Base-by-base conservation (phyloP, 2,329 filamentous ascomycete species). In the Talaromyces sp. region DNA sequence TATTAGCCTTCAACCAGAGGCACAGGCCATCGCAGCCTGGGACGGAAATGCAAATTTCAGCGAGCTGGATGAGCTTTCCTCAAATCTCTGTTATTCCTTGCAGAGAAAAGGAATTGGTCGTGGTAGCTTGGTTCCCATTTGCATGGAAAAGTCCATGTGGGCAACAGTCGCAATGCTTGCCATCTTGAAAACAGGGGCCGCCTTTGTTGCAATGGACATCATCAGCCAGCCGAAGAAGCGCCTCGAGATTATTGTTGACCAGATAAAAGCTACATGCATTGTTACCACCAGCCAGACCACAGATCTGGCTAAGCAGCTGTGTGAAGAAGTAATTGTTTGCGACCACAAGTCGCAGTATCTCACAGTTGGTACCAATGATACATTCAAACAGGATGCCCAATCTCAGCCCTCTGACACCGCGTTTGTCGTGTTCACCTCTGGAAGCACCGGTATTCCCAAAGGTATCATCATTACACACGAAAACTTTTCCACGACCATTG, bases 401-500 rank as follows among this genome's bases (percentile, higher is more conserved):
- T 33, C 32, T 33, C 32, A 33, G 8, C 32, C 32, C 32, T 11
- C 32, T 33, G 32, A 36, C 11, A 36, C 51, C 11, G 60, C 60
- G 13, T 62, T 44, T 28, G 51, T 59, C 6, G 17, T 62, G 10
- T 62, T 62, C 44, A 60, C 61, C 3, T 62, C 61, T 7, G 61
- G 61, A 9, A 60, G 32, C 15, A 63, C 61, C 11, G 61, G 61
- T 8, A 11, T 25, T 3, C 61, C 61, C 1, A 63, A 63, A 17
- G 61, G 58, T 5, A 36, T 60, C 11, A 32, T 60, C 13, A 39
- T 56, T 10, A 39, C 58, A 9, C 58, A 60, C 25, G 52, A 30
- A 8, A 33, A 58, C 28, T 33, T 59, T 13, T 55, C 13, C 17
- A 84, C 85, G 0, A 80, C 81, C 4, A 81, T 84, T 25, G 69